phyloP scores from a whole-genome alignment of 768 basidiomycete genomes.

The Grammothele lineata region DNA sequence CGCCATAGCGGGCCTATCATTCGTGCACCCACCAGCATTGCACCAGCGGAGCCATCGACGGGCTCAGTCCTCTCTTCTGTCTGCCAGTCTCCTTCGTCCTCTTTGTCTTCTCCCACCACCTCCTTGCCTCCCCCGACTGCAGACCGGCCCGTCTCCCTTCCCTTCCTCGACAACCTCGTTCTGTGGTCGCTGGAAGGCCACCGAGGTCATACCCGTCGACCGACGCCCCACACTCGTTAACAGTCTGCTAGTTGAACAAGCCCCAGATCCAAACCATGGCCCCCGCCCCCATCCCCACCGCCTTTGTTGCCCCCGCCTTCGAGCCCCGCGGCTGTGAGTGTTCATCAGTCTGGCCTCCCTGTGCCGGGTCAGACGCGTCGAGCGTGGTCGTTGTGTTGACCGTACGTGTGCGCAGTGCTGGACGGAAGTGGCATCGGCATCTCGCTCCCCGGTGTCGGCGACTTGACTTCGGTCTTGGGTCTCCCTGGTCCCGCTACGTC shows the following conservation, averaged over 20 bases:
- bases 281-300: no score
- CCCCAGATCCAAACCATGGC: no score
- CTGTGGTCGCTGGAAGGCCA: constrained; percentile 20
- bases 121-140: neutral
- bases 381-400: no score
- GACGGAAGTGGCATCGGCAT: no score
- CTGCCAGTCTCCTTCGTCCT: constrained; percentile 1
- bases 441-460: neutral
- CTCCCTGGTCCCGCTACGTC: constrained; percentile 2
- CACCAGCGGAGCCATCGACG: no score
- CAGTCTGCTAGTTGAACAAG: no score
- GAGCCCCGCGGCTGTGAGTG: no score
- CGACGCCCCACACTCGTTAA: constrained; percentile 13
- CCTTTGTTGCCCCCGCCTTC: no score
- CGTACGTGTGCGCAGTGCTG: no score
- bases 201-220: constrained; percentile 8
- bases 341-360: no score
- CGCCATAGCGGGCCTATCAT: constrained; percentile 6
- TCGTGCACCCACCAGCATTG: no score
- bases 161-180: constrained; percentile 5
- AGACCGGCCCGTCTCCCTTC: constrained; percentile 1
- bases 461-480: neutral
- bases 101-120: constrained; percentile 5
- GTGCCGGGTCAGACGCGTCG: no score
- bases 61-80: neutral